Percentiles rank a stretch among this genome's conserved stretches.
These are phyloP conservation scores for Penicillium cataractarum DNA, from an alignment of 495 filamentous ascomycete genomes.

Conservation along the genomic window DNA sequence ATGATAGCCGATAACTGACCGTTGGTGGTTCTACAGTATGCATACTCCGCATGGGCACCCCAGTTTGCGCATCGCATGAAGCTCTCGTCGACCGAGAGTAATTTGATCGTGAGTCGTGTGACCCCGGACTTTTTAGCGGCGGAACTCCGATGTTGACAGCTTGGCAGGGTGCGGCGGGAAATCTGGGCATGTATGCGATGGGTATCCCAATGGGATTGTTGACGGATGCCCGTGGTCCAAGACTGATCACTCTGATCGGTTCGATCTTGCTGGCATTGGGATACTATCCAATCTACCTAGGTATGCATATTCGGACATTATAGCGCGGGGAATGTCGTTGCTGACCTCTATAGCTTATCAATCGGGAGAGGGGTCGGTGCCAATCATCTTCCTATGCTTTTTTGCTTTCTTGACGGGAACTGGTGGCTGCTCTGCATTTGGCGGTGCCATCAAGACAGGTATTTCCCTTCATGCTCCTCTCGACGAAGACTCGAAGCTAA, in stretches of 20 bases:
- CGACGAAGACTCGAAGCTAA: not conserved
- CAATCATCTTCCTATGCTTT: constrained; percentile 72
- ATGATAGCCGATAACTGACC: constrained; percentile 5
- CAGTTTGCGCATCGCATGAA: constrained; percentile 86
- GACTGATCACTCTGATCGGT: constrained; percentile 74
- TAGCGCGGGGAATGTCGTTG: not conserved
- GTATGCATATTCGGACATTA: too few species aligned
- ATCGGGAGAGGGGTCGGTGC: constrained; percentile 58
- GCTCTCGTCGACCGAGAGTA: constrained; percentile 86
- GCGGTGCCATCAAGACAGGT: constrained; percentile 80
- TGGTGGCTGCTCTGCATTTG: constrained; percentile 86
- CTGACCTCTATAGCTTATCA: constrained; percentile 47
- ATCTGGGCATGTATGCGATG: constrained; percentile 91
- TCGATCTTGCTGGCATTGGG: constrained; percentile 70
- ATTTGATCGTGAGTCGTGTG: constrained; percentile 71
- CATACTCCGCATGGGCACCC: constrained; percentile 96
- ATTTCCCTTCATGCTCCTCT: not conserved
- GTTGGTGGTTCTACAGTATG: constrained; percentile 67
- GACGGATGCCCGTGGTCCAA: constrained; percentile 81
- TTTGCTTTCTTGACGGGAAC: constrained; percentile 83
- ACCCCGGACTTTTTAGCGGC: not conserved
- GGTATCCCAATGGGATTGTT: constrained; percentile 90
- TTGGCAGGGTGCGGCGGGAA: constrained; percentile 77
- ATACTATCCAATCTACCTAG: constrained; percentile 77
- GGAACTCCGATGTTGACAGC: constrained; percentile 21